Percentiles rank a stretch among this genome's conserved stretches.
Evolutionary conservation across 768 basidiomycete genomes (phyloP).

Genomic region (Lentinula sp.): DNA sequence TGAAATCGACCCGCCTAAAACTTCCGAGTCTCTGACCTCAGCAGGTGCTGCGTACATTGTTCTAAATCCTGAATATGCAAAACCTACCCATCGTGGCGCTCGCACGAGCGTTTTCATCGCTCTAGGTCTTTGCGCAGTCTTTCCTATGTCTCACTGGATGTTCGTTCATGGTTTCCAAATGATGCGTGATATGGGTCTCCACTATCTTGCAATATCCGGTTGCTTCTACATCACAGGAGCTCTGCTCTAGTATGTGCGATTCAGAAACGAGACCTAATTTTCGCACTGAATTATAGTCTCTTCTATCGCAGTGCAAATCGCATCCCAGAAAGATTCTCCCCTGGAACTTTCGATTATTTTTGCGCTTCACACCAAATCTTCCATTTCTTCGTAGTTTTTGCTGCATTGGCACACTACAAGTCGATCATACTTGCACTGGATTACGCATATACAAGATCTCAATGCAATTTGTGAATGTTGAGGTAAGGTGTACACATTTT

Average conservation of each 20-base stretch:
- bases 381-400: constrained; percentile 72
- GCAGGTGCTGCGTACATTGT: constrained; percentile 70
- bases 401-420: constrained; percentile 62
- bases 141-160: constrained; percentile 66
- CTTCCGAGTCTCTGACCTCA: background rate
- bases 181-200: constrained; percentile 62
- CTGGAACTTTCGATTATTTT: constrained; percentile 76
- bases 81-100: constrained; percentile 66
- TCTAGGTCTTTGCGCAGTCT: constrained; percentile 63
- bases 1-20: background rate
- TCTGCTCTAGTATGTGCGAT: constrained; percentile 64
- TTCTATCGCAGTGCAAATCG: constrained; percentile 63
- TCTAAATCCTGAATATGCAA: constrained; percentile 70
- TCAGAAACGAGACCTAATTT: constrained; percentile 13
- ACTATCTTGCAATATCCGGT: constrained; percentile 66
- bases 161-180: constrained; percentile 49
- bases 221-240: constrained; percentile 75
- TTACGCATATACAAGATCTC: constrained; percentile 41
- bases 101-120: constrained; percentile 76
- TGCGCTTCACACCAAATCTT: constrained; percentile 88
- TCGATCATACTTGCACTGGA: constrained; percentile 50
- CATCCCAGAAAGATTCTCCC: constrained; percentile 68
- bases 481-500: background rate
- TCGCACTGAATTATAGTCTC: constrained; percentile 13
- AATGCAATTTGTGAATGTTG: background rate